Percentiles rank a stretch among this genome's conserved stretches.
These are phyloP conservation scores for Melastoma candidum DNA, from an alignment of 441 rosid genomes.

Conservation along the genomic window DNA sequence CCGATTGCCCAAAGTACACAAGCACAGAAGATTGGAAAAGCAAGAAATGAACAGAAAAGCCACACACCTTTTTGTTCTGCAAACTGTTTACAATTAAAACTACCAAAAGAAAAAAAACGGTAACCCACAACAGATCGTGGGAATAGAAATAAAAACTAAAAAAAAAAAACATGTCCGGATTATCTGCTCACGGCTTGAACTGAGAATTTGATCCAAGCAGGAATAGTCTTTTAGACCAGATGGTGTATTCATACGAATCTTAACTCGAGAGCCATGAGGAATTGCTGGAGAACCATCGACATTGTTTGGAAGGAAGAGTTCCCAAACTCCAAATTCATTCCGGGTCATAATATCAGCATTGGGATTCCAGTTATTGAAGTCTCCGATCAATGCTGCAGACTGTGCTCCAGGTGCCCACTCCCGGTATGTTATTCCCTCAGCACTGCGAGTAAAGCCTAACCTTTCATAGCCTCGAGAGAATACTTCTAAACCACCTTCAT, in stretches of 20 bases:
- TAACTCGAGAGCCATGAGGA: constrained; percentile 95
- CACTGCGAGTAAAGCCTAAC: constrained; percentile 80
- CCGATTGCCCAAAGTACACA: no score
- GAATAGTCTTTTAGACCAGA: constrained; percentile 90
- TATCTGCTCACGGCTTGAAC: no score
- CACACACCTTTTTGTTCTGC: no score
- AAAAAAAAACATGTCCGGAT: no score
- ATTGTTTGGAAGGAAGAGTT: constrained; percentile 87
- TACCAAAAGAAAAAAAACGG: no score
- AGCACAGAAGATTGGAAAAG: no score
- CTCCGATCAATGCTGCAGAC: constrained; percentile 93
- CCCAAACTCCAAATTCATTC: constrained; percentile 96
- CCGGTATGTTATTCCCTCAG: constrained; percentile 77
- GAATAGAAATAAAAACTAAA: no score
- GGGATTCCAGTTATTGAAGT: constrained; percentile 93
- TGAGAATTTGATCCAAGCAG: constrained; percentile 98
- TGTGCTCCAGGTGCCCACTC: constrained; percentile 99
- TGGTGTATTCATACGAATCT: constrained; percentile 95
- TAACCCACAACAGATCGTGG: no score
- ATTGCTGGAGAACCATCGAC: constrained; percentile 86
- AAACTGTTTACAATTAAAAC: no score
- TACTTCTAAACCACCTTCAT: constrained; percentile 85
- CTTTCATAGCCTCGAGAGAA: constrained; percentile 94
- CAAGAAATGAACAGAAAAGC: no score
- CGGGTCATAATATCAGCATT: constrained; percentile 70